Conservation (phyloP, 202 grass and related monocot species). For the Elaeis oleifera region DNA sequence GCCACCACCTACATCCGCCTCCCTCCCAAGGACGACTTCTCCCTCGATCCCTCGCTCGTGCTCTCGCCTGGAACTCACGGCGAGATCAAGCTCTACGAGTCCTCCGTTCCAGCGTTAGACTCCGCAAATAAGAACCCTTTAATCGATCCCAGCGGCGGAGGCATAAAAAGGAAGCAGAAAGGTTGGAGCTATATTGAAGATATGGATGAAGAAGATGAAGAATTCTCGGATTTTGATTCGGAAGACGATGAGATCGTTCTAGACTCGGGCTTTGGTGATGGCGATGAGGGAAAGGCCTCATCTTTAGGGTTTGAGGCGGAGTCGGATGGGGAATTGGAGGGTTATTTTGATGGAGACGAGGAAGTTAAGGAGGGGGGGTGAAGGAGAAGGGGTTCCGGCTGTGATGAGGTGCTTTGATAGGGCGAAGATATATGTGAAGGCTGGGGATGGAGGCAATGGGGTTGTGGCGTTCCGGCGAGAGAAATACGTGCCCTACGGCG, state of each 20-base stretch:
- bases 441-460: constrained; percentile 81
- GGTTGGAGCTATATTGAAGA: constrained; percentile 19
- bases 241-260: constrained; percentile 34
- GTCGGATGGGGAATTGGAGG: constrained; percentile 2
- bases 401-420: constrained; percentile 96
- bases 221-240: constrained; percentile 8
- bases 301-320: constrained; percentile 3
- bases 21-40: constrained; percentile 52
- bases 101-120: constrained; percentile 28
- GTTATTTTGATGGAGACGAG: constrained; percentile 5
- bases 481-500: constrained; percentile 77
- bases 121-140: constrained; percentile 8
- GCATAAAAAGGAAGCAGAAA: constrained; percentile 11
- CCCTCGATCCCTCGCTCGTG: background rate
- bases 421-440: constrained; percentile 79
- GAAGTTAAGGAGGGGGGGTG: constrained; percentile 30
- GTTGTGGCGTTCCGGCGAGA: constrained; percentile 83
- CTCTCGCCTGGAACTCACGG: no score
- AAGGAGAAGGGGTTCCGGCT: constrained; percentile 86
- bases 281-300: background rate
- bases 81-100: constrained; percentile 58
- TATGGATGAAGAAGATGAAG: constrained; percentile 21
- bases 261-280: constrained; percentile 4
- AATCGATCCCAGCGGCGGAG: constrained; percentile 7
- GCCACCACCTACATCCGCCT: constrained; percentile 82